Conservation (phyloP, 225 moss, liverwort and hornwort genomes). For the Antitrichia curtipendula region DNA sequence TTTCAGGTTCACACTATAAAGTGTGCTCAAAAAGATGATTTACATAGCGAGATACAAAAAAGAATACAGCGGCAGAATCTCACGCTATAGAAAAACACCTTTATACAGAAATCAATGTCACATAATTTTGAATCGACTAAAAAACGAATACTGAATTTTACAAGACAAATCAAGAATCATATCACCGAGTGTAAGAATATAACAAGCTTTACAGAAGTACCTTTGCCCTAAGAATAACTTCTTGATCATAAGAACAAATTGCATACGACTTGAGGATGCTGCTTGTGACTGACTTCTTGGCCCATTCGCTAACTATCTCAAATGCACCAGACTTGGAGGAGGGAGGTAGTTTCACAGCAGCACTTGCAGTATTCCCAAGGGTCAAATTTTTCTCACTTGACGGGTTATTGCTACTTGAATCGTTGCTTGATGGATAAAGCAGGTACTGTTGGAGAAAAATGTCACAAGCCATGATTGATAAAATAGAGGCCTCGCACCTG, state of each 20-base stretch:
- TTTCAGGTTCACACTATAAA: neutral
- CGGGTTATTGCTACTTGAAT: constrained; percentile 1
- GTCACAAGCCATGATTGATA: constrained; percentile 86
- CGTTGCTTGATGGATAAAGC: constrained; percentile 35
- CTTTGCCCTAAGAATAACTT: constrained; percentile 56
- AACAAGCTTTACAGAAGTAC: constrained; percentile 8
- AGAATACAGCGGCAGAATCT: neutral
- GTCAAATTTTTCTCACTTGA: constrained; percentile 1
- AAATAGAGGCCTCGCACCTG: constrained; percentile 75
- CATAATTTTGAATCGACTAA: neutral
- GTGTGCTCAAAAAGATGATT: neutral
- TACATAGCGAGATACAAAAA: neutral
- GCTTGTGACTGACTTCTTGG: constrained; percentile 33
- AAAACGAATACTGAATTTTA: neutral
- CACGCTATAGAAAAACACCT: neutral
- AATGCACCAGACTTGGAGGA: constrained; percentile 63
- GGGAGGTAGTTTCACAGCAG: constrained; percentile 3
- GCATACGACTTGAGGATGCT: constrained; percentile 68
- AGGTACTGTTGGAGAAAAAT: constrained; percentile 75
- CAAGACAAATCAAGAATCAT: neutral
- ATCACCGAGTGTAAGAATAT: neutral
- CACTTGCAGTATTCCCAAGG: constrained; percentile 1
- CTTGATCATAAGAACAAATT: constrained; percentile 54
- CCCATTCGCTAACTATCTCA: constrained; percentile 60
- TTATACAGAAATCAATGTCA: neutral